phyloP scores from a whole-genome alignment of 1,139 yeast genomes.

The Geotrichum phurueaensis region DNA sequence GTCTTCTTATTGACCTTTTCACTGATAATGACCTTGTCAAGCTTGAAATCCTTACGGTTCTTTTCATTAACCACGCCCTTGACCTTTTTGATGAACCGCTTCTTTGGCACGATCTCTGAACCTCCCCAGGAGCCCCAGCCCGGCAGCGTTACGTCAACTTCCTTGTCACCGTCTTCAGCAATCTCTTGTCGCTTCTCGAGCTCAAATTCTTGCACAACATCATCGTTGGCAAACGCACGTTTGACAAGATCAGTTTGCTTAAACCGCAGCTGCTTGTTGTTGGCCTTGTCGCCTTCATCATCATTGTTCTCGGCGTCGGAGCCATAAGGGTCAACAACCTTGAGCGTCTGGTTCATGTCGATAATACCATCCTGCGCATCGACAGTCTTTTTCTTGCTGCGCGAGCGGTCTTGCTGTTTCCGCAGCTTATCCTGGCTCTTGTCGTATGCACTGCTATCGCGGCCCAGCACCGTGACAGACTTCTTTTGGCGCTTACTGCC shows the following conservation, averaged over 20 bases:
- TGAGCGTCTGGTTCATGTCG: slow-evolving; percentile 42
- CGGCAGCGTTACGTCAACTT: slow-evolving; percentile 77
- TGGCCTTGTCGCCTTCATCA: slow-evolving; percentile 30
- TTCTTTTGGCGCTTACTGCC: slow-evolving; percentile 44
- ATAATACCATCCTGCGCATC: slow-evolving; percentile 42
- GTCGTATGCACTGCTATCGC: slow-evolving; percentile 47
- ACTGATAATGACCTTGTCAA: slow-evolving; percentile 79
- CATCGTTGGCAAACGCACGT: slow-evolving; percentile 97
- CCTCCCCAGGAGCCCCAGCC: slow-evolving; percentile 71
- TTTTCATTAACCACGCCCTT: slow-evolving; percentile 65
- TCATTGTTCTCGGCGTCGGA: slow-evolving; percentile 30
- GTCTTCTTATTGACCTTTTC: slow-evolving; percentile 75
- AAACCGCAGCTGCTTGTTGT: slow-evolving; percentile 42
- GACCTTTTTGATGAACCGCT: slow-evolving; percentile 54
- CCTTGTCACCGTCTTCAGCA: slow-evolving; percentile 80
- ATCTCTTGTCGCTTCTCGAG: slow-evolving; percentile 64
- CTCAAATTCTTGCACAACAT: slow-evolving; percentile 72
- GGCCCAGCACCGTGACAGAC: slow-evolving; percentile 51
- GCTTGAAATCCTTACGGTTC: slow-evolving; percentile 69
- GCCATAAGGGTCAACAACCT: slow-evolving; percentile 42
- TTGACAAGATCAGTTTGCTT: slow-evolving; percentile 76
- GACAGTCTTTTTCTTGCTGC: slow-evolving; percentile 29
- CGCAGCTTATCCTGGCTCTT: slow-evolving; percentile 46
- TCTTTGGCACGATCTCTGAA: slow-evolving; percentile 41
- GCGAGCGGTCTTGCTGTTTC: slow-evolving; percentile 41